These are phyloP conservation scores for Maudiozyma saulgeensis DNA, from an alignment of 805 yeast genomes.

Conservation along the genomic window DNA sequence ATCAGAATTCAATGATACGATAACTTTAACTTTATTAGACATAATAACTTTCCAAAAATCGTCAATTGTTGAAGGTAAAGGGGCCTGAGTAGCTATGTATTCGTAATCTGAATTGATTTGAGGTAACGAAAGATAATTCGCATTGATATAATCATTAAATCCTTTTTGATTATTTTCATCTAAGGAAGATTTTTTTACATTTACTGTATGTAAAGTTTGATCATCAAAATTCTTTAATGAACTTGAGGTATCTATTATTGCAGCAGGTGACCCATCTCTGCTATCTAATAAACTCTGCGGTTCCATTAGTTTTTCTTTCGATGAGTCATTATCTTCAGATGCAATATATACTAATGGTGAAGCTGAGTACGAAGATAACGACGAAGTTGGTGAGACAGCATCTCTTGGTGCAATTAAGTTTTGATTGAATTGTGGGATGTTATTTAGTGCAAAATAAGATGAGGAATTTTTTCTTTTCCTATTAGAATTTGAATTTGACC, in stretches of 20 bases:
- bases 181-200: no score
- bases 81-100: conserved; percentile 89
- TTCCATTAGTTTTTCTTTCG: no score
- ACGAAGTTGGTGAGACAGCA: neutral
- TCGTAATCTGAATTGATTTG: conserved; percentile 32
- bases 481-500: neutral
- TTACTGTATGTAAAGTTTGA: no score
- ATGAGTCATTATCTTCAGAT: neutral
- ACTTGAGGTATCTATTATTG: no score
- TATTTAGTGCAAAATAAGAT: neutral
- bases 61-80: conserved; percentile 61
- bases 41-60: conserved; percentile 86
- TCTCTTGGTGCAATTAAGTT: neutral
- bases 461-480: conserved; percentile 3
- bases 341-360: neutral
- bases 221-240: no score
- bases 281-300: no score
- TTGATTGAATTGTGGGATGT: neutral
- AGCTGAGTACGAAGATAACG: neutral
- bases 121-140: conserved; percentile 52
- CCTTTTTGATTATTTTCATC: neutral
- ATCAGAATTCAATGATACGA: conserved; percentile 68
- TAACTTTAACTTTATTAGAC: conserved; percentile 53
- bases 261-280: no score
- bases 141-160: conserved; percentile 66